Conservation (phyloP, 805 yeast species). For the Soucietia sequanensis region DNA sequence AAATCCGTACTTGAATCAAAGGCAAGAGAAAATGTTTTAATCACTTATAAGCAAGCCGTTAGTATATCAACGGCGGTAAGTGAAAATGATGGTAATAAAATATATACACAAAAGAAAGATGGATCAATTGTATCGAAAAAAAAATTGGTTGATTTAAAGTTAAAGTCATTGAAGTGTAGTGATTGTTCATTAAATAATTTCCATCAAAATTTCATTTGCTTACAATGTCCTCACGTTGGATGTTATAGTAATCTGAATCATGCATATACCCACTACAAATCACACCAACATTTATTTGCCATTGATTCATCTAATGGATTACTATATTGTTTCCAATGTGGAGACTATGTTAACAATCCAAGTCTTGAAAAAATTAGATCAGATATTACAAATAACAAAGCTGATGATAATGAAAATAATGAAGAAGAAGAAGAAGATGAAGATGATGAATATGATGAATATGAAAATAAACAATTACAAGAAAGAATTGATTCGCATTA, state of each 20-base stretch:
- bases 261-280: constrained; percentile 30
- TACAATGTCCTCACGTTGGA: constrained; percentile 77
- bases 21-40: constrained; percentile 48
- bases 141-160: constrained; percentile 40
- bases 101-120: constrained; percentile 35
- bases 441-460: background rate
- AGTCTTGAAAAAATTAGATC: constrained; percentile 52
- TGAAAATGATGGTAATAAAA: constrained; percentile 7
- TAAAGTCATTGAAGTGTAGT: constrained; percentile 48
- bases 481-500: constrained; percentile 16
- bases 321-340: constrained; percentile 77
- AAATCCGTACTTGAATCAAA: constrained; percentile 46
- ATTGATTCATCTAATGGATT: constrained; percentile 69
- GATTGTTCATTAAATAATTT: constrained; percentile 45
- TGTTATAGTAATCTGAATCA: constrained; percentile 50
- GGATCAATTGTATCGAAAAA: constrained; percentile 33
- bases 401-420: constrained; percentile 1
- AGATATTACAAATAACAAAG: constrained; percentile 12
- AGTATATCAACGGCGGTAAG: constrained; percentile 32
- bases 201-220: constrained; percentile 55
- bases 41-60: constrained; percentile 52
- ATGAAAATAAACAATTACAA: background rate
- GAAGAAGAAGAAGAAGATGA: background rate
- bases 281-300: constrained; percentile 36
- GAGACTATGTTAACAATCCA: constrained; percentile 64